Evolutionary conservation across 352 stramenopile genomes (phyloP), one percentile per base, ranked within the genome.

Genomic region (Sclerospora graminicola): DNA sequence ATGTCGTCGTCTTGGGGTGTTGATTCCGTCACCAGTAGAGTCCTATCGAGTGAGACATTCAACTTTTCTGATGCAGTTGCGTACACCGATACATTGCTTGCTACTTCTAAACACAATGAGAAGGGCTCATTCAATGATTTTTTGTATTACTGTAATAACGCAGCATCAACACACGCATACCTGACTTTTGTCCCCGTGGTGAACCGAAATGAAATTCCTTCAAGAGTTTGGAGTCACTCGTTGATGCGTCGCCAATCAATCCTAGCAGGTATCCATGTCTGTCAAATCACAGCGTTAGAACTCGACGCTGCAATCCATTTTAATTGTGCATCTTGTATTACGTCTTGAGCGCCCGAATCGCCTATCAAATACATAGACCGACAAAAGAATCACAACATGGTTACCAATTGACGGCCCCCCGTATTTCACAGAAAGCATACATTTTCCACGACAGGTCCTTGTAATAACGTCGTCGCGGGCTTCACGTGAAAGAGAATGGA

Each of bases 401-500:
- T n/a, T n/a, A n/a, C n/a, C n/a, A 26, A 26, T 6, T 6, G 21
- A 26, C 6, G 21, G 21, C 6, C 21, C 21, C 6, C 21, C 41
- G 13, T 35, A 30, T 51, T 31, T n/a, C n/a, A n/a, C n/a, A 54
- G 35, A 16, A 10, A 19, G 8, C 32, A 2, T 41, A 70, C 63
- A 43, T 68, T 58, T 15, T 46, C 30, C 21, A 46, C 51, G 23
- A 48, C 37, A 3, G 24, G 42, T 28, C 49, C 29, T 16, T 39
- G 16, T 19, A 14, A 24, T 7, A 59, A 41, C 27, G 19, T 48
- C 8, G 45, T 66, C 1, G 21, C 8, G 7, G 37, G 33, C 21
- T 56, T 57, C 8, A 79, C 42, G 5, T 69, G 62, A 41, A 82
- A 60, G 30, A 81, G 42, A n/a, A 84, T 52, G 20, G 59, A 60